phyloP scores from a whole-genome alignment of 1,284 basidiomycete genomes.

The Melanopsichium pennsylvanicum region DNA sequence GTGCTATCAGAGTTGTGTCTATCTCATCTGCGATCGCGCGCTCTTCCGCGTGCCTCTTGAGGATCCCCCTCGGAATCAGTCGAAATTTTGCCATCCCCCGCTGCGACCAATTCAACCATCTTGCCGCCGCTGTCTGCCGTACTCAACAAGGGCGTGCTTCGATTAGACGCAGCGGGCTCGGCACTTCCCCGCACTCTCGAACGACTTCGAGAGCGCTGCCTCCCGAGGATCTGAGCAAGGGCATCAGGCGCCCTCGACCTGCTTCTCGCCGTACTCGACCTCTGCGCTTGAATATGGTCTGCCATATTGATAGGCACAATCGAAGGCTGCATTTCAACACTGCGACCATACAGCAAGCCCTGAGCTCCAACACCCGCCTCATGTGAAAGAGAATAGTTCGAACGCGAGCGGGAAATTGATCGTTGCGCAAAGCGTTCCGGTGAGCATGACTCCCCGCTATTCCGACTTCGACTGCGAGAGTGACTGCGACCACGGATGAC shows the following conservation, averaged over 20 bases:
- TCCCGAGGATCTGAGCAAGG: slow-evolving; percentile 40
- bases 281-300: slow-evolving; percentile 30
- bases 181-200: slow-evolving; percentile 9
- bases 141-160: background rate
- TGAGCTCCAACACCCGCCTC: slow-evolving; percentile 3
- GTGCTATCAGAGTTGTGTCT: background rate
- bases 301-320: slow-evolving; percentile 6
- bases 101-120: background rate
- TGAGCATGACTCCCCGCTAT: slow-evolving; percentile 32
- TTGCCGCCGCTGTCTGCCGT: background rate
- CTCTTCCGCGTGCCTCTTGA: slow-evolving; percentile 22
- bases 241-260: slow-evolving; percentile 50
- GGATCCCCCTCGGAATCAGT: slow-evolving; percentile 10
- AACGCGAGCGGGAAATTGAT: slow-evolving; percentile 24
- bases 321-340: slow-evolving; percentile 24
- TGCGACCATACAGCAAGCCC: slow-evolving; percentile 30
- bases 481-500: slow-evolving; percentile 37
- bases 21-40: slow-evolving; percentile 26
- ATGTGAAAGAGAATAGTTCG: slow-evolving; percentile 23
- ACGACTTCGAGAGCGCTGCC: slow-evolving; percentile 32
- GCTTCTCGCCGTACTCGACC: slow-evolving; percentile 37
- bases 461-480: slow-evolving; percentile 45
- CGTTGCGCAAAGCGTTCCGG: slow-evolving; percentile 28
- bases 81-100: slow-evolving; percentile 4
- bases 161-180: background rate